phyloP scores from a whole-genome alignment of 2,329 filamentous ascomycete genomes.

The Scedosporium dehoogii region DNA sequence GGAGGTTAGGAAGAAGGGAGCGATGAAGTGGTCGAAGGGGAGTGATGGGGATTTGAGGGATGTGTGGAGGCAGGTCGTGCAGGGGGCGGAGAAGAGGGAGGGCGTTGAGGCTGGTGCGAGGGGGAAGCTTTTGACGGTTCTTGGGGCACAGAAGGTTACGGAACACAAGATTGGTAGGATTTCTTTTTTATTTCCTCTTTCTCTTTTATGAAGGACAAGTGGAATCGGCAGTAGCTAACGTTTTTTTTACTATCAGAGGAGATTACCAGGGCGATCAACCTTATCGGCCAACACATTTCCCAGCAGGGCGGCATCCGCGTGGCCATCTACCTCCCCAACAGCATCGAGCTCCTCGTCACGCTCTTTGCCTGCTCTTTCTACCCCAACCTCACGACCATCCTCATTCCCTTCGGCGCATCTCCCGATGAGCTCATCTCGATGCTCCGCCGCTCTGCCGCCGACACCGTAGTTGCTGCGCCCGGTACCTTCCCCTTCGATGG shows the following conservation, averaged over 20 bases:
- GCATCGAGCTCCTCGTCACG: slow-evolving; percentile 71
- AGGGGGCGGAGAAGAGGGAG: slow-evolving; percentile 38
- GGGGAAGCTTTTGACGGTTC: slow-evolving; percentile 67
- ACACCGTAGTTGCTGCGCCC: slow-evolving; percentile 74
- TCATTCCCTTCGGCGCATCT: slow-evolving; percentile 74
- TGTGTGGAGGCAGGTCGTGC: slow-evolving; percentile 69
- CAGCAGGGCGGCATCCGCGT: slow-evolving; percentile 65
- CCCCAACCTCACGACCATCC: slow-evolving; percentile 63
- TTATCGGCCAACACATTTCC: slow-evolving; percentile 69
- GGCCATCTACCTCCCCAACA: slow-evolving; percentile 88
- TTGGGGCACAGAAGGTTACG: slow-evolving; percentile 63
- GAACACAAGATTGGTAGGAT: slow-evolving; percentile 56
- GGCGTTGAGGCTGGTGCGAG: slow-evolving; percentile 53
- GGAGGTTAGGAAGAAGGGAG: slow-evolving; percentile 70
- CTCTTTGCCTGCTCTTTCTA: slow-evolving; percentile 89
- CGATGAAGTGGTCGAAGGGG: slow-evolving; percentile 73
- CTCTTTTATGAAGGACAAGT: not conserved
- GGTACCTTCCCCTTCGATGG: slow-evolving; percentile 76
- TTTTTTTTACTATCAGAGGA: slow-evolving; percentile 37
- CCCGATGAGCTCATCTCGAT: slow-evolving; percentile 61
- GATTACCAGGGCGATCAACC: slow-evolving; percentile 75
- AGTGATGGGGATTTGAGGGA: slow-evolving; percentile 85
- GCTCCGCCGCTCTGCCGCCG: slow-evolving; percentile 62
- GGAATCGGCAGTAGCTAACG: not conserved
- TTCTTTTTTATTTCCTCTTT: not conserved